Percentiles rank a stretch among this genome's conserved stretches.
Conservation (phyloP, 2,329 filamentous ascomycete species). For the Beauveria sp. region DNA sequence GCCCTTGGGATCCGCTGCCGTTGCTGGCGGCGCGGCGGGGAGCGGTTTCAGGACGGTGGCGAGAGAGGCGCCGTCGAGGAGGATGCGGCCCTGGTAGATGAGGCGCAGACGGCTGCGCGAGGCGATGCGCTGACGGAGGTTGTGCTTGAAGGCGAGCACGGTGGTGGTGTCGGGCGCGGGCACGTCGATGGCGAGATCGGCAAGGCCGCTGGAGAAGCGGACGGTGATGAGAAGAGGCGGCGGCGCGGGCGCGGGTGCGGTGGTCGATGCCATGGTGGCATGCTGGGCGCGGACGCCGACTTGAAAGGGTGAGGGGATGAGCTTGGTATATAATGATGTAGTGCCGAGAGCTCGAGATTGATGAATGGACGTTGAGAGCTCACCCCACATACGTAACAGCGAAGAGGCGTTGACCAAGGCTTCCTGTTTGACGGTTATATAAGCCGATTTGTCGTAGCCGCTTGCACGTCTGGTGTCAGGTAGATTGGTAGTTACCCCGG, state of each 20-base stretch:
- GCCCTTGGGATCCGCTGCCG: constrained; percentile 34
- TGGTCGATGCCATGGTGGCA: constrained; percentile 21
- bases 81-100: constrained; percentile 81
- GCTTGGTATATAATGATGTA: not conserved
- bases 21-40: constrained; percentile 38
- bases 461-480: no score
- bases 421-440: not conserved
- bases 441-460: not conserved
- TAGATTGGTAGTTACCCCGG: not conserved
- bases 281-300: constrained; percentile 11
- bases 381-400: not conserved
- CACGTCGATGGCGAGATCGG: constrained; percentile 76
- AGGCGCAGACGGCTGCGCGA: constrained; percentile 70
- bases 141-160: constrained; percentile 70
- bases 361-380: not conserved
- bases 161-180: constrained; percentile 60
- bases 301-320: not conserved
- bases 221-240: constrained; percentile 66
- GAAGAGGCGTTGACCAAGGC: not conserved
- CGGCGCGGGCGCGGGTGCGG: constrained; percentile 14
- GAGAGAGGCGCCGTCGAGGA: constrained; percentile 66
- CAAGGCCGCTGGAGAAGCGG: constrained; percentile 79
- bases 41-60: constrained; percentile 59
- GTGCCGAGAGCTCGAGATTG: not conserved
- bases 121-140: constrained; percentile 67